Base-by-base conservation (phyloP, 495 filamentous ascomycete genomes). In the Hyaloscypha hepaticicola region DNA sequence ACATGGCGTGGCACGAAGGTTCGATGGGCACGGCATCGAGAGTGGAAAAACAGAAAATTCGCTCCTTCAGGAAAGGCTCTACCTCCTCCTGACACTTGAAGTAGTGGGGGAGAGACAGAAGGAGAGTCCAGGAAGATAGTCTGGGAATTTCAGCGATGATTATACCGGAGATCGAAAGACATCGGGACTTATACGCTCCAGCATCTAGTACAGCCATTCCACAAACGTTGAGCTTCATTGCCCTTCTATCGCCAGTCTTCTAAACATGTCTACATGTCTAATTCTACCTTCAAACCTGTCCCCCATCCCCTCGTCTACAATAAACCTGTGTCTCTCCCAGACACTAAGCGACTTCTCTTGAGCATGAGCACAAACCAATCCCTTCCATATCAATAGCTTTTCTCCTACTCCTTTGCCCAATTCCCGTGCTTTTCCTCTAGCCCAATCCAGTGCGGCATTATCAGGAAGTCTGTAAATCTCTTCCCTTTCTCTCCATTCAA, bases 261-360 rank as follows among this genome's bases (percentile, higher is more conserved):
- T 55, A 59, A 78, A 93, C 90, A 96, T 93, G n/a, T 88, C 91
- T 27, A 92, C 80, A 82, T 96, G 92, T 72, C 82, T 80, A 66
- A 96, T 90, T 28, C 90, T 90, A 64, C 93, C 90, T 77, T 96
- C 92, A 50, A 79, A 77, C 91, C 92, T 96, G 67, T 66, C 74
- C 1, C 90, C 89, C 85, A 95, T 82, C 11, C 71, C 75, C 73
- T 85, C 78, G 77, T 96, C 92, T 12, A 80, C 74, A 66, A 74
- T 73, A 72, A 96, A 97, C 1, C 92, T 91, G 73, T 84, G 77
- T 61, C 77, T 76, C 65, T 71, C 69, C 83, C 90, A 95, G 68
- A 86, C 75, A 66, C 66, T 69, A 67, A 85, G 79, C 31, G 87
- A 85, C 6, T 73, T 65, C 64, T 78, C 81, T 77, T 90, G 88